A percentile compares a stretch with the other conserved stretches of the same genome.
Evolutionary conservation across 768 basidiomycete species (phyloP).

Genomic region (Lactarius hengduanensis): DNA sequence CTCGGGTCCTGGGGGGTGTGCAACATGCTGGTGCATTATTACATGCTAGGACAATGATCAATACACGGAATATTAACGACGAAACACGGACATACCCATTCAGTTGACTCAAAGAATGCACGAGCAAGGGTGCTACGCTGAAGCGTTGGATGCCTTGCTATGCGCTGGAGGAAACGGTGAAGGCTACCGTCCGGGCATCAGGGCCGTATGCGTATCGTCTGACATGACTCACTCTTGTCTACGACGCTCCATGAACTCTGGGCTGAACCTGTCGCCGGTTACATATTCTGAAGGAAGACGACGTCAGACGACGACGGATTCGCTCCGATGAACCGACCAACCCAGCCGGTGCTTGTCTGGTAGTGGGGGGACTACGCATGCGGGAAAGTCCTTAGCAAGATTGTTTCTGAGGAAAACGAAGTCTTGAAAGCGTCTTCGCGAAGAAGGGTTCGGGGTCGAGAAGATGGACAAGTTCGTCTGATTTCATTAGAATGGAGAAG

Average conservation of each 20-base stretch:
- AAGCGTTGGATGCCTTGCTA: constrained; percentile 91
- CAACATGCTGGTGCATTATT: constrained; percentile 94
- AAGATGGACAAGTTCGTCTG: constrained; percentile 92
- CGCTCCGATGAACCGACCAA: constrained; percentile 41
- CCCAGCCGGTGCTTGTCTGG: constrained; percentile 97
- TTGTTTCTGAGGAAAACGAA: constrained; percentile 92
- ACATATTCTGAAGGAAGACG: constrained; percentile 70
- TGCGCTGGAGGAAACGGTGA: constrained; percentile 86
- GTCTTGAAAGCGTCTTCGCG: constrained; percentile 92
- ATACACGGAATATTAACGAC: constrained; percentile 20
- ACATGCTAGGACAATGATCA: constrained; percentile 61
- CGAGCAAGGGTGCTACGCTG: constrained; percentile 89
- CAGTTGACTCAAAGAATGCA: constrained; percentile 93
- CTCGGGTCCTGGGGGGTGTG: constrained; percentile 88
- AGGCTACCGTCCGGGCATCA: constrained; percentile 51
- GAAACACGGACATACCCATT: constrained; percentile 74
- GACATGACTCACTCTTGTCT: constrained; percentile 67
- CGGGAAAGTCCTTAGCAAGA: constrained; percentile 88
- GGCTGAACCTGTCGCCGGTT: constrained; percentile 95
- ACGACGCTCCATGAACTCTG: constrained; percentile 94
- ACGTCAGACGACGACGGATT: constrained; percentile 6
- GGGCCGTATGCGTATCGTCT: constrained; percentile 12
- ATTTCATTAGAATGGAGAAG: constrained; percentile 1
- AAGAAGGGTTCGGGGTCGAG: constrained; percentile 66
- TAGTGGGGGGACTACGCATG: constrained; percentile 95